Evolutionary conservation across 257 asterid genomes (phyloP), one percentile per base, ranked within the genome.

Genomic region (Gardenia jasminoides): DNA sequence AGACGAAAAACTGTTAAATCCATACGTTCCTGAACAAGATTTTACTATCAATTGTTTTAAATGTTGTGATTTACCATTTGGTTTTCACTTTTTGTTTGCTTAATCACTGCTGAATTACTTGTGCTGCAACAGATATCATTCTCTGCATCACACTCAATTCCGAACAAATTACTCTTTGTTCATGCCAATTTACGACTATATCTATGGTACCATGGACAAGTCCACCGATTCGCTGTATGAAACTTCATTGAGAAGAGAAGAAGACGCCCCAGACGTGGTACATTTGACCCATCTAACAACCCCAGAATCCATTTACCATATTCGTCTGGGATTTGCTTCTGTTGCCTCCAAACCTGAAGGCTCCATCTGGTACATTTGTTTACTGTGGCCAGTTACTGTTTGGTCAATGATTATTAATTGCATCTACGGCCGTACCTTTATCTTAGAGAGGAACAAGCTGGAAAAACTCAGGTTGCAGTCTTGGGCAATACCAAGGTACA

Each of bases 81-180:
- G 4, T 17, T 31, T 67, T 6, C 1, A 66, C 1, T 72, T 82
- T n/a, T n/a, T n/a, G n/a, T n/a, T n/a, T n/a, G n/a, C n/a, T n/a
- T n/a, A n/a, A n/a, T n/a, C n/a, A n/a, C n/a, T n/a, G n/a, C n/a
- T n/a, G n/a, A n/a, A n/a, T n/a, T n/a, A n/a, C n/a, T n/a, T n/a
- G n/a, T 83, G 82, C 67, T 75, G 75, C 13, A 52, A 43, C 87
- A 94, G 99, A 89, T 94, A 79, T 82, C 99, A 94, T 75, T 94
- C 99, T 0, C 81, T 94, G 79, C 99, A 94, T 65, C 99, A 94
- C 79, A 94, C 99, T 8, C 99, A 94, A 75, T 94, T 94, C 36
- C 85, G 98, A 74, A 94, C 98, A 19, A 94, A 94, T 64, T 94
- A 89, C 78, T 90, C 98, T 0, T 94, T 94, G 0, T 94, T 94